phyloP scores from a whole-genome alignment of 225 moss, liverwort and hornwort genomes.

The Straminergon stramineum region DNA sequence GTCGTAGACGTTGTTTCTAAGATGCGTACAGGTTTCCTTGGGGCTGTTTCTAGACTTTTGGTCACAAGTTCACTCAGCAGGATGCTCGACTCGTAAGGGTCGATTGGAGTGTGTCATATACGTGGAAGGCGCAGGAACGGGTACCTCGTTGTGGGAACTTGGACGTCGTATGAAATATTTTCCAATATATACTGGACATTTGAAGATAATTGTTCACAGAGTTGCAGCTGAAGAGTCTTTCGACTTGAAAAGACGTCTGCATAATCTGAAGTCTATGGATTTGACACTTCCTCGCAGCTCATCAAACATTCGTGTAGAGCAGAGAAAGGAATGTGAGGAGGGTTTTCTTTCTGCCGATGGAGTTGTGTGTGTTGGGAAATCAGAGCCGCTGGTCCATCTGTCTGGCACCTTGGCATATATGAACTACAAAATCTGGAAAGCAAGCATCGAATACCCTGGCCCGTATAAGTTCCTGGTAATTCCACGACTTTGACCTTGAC shows the following conservation, averaged over 20 bases:
- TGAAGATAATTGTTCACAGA: background rate
- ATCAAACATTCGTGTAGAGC: background rate
- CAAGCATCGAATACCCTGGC: background rate
- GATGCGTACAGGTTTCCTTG: rapidly evolving
- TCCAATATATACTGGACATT: rapidly evolving
- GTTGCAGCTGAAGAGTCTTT: background rate
- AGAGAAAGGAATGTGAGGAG: rapidly evolving
- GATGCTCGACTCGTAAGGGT: background rate
- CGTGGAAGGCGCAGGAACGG: background rate
- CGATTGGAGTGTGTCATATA: background rate
- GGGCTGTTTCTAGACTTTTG: background rate
- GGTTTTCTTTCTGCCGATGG: rapidly evolving
- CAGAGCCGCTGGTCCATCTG: rapidly evolving
- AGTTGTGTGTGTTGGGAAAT: rapidly evolving
- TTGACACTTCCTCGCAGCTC: rapidly evolving
- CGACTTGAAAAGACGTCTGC: background rate
- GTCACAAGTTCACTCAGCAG: background rate
- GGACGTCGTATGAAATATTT: rapidly evolving
- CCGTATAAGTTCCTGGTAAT: background rate
- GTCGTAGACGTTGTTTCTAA: background rate
- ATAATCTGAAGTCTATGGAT: too few species aligned
- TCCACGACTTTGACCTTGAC: background rate
- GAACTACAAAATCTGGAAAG: rapidly evolving
- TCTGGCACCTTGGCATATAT: rapidly evolving
- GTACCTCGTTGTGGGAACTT: background rate